A percentile compares a stretch with the other conserved stretches of the same genome.
These are phyloP conservation scores for bread wheat (Triticum aestivum) DNA, from an alignment of 176 grass and related monocot species.

Conservation along the genomic window IWGSC_CS_RefSeq_v2.1 NC_057813.1:128077521-128078020, in stretches of 20 bases:
- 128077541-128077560: constrained; percentile 46
- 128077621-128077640: too few species aligned
- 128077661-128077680: constrained; percentile 51
- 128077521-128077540: constrained; percentile 47
- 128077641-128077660: neutral
- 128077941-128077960: neutral
- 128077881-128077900: neutral
- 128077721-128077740: constrained; percentile 41
- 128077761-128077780: constrained; percentile 15
- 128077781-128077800: constrained; percentile 36
- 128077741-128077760: constrained; percentile 29
- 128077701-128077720: constrained; percentile 41
- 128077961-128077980: neutral
- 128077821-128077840: constrained; percentile 46
- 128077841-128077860: neutral
- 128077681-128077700: neutral
- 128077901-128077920: neutral
- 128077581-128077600: too few species aligned
- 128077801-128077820: constrained; percentile 25
- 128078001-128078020: neutral
- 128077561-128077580: too few species aligned
- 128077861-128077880: neutral
- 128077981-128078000: neutral
- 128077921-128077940: neutral
- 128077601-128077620: too few species aligned